phyloP scores from a whole-genome alignment of 192 early-diverging fungal species.

The Coemansia aciculifera region DNA sequence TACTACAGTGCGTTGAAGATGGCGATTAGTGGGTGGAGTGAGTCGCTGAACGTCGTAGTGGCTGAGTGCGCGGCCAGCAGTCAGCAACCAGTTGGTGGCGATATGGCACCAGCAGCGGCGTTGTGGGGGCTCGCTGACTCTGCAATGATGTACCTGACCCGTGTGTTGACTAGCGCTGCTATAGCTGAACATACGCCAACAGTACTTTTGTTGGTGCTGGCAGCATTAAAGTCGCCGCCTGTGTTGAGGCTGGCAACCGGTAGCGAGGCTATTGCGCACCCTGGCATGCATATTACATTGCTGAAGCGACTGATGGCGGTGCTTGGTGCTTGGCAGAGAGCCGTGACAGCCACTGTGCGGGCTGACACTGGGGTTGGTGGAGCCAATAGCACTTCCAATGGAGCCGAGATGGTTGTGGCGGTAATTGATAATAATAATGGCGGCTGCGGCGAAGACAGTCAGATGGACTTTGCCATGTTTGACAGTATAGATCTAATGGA shows the following conservation, averaged over 20 bases:
- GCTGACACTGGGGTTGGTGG: not conserved
- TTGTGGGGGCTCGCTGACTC: constrained; percentile 39
- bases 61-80: constrained; percentile 12
- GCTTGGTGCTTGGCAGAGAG: constrained; percentile 22
- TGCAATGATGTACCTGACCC: constrained; percentile 38
- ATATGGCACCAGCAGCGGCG: not conserved
- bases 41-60: constrained; percentile 25
- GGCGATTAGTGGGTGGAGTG: constrained; percentile 35
- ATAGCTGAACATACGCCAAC: constrained; percentile 28
- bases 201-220: constrained; percentile 24
- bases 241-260: not conserved
- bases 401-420: not conserved
- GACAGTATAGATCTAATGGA: constrained; percentile 37
- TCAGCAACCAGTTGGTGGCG: not conserved
- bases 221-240: constrained; percentile 14
- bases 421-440: not conserved
- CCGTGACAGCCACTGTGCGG: not conserved
- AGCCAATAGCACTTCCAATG: not conserved
- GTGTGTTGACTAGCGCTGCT: constrained; percentile 34
- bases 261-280: not conserved
- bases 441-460: constrained; percentile 20
- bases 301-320: constrained; percentile 14
- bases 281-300: constrained; percentile 1
- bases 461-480: constrained; percentile 25
- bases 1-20: constrained; percentile 31